Conservation (phyloP, 139 green algal genomes). For the Coccomyxa sp. region DNA sequence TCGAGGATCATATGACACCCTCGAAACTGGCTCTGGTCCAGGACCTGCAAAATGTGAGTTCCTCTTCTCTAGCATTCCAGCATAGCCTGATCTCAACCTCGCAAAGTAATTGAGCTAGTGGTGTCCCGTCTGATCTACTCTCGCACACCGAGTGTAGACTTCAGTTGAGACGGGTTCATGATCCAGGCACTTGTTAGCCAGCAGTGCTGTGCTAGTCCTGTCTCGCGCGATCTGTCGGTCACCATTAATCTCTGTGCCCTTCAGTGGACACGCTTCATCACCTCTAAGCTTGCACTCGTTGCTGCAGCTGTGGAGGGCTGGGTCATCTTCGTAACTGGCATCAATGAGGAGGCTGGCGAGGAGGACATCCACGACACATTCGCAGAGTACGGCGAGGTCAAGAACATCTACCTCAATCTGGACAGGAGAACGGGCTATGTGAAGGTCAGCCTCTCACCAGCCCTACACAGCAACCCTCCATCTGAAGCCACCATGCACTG, state of each 20-base stretch:
- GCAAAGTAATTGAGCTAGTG: neutral
- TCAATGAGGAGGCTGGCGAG: constrained; percentile 95
- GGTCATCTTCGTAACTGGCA: constrained; percentile 86
- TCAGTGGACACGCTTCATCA: neutral
- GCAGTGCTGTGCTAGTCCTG: neutral
- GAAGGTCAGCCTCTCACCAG: constrained; percentile 31
- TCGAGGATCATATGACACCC: constrained; percentile 13
- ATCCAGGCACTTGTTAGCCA: neutral
- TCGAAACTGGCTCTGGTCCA: neutral
- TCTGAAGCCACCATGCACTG: neutral
- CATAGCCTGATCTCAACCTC: neutral
- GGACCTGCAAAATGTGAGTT: constrained; percentile 22
- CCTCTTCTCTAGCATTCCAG: neutral
- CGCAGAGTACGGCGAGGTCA: constrained; percentile 90
- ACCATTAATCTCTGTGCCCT: neutral
- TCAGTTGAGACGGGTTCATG: neutral
- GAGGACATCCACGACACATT: constrained; percentile 93
- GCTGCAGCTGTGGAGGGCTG: constrained; percentile 86
- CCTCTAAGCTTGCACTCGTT: neutral
- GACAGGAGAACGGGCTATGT: constrained; percentile 92
- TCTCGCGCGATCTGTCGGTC: no score
- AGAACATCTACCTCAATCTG: constrained; percentile 96
- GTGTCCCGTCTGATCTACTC: neutral
- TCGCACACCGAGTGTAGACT: neutral
- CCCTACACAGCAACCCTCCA: neutral